A percentile compares a stretch with the other conserved stretches of the same genome.
phyloP scores from a whole-genome alignment of 768 basidiomycete genomes.

The Mycena albidolilacea region DNA sequence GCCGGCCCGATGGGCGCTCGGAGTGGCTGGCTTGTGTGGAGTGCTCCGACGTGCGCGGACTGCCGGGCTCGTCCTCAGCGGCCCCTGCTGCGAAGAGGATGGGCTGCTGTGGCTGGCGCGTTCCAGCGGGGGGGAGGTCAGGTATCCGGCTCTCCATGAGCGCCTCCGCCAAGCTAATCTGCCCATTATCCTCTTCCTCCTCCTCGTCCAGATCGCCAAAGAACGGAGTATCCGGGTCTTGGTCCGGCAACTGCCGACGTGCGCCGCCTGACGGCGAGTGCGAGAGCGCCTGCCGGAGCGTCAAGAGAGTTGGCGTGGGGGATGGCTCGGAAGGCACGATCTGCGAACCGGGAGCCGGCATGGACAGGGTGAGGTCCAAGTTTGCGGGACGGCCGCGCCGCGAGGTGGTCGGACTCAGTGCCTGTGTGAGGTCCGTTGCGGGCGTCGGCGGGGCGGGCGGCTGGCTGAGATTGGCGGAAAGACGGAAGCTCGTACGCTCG shows the following conservation, averaged over 20 bases:
- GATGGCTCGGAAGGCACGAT: conserved; percentile 66
- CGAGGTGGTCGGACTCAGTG: conserved; percentile 43
- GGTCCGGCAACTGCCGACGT: conserved; percentile 38
- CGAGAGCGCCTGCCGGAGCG: conserved; percentile 74
- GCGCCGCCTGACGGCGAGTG: conserved; percentile 55
- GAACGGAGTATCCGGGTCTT: conserved; percentile 57
- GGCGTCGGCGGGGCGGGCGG: conserved; percentile 49
- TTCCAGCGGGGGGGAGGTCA: conserved; percentile 79
- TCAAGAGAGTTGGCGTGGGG: conserved; percentile 74
- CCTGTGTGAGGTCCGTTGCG: conserved; percentile 25
- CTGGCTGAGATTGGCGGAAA: conserved; percentile 50
- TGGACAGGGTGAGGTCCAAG: conserved; percentile 69
- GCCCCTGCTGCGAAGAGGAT: conserved; percentile 65
- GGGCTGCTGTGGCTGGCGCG: conserved; percentile 75
- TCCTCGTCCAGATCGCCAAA: conserved; percentile 69
- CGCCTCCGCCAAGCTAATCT: conserved; percentile 80
- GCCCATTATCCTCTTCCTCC: conserved; percentile 73
- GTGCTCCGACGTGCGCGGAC: conserved; percentile 65
- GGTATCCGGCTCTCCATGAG: conserved; percentile 86
- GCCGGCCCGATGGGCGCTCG: conserved; percentile 57
- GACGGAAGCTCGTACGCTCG: conserved; percentile 81
- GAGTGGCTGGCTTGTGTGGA: conserved; percentile 48
- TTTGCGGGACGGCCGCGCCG: conserved; percentile 77
- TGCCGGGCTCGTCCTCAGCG: conserved; percentile 62
- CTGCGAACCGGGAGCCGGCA: conserved; percentile 43